A percentile compares a stretch with the other conserved stretches of the same genome.
Evolutionary conservation across 2,329 filamentous ascomycete genomes (phyloP).

Genomic region (Scytalidium sp.): DNA sequence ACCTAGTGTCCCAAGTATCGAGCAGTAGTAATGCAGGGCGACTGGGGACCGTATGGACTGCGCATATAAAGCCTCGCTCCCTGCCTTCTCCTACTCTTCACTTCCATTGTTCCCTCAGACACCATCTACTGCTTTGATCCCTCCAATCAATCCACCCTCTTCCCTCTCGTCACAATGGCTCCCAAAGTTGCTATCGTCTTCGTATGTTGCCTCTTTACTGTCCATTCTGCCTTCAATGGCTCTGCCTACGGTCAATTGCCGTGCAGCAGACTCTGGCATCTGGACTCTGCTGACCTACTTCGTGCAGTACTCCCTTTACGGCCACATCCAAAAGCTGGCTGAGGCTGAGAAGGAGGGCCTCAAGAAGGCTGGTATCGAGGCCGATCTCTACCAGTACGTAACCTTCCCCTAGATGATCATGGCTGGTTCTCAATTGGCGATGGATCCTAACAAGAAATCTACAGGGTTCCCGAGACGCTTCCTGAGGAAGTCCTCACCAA

Average conservation of each 20-base stretch:
- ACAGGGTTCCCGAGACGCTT: constrained; percentile 80
- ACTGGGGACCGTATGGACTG: too few relatives aligned
- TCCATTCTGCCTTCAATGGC: constrained; percentile 21
- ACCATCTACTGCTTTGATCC: background rate
- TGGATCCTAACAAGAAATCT: background rate
- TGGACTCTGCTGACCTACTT: background rate
- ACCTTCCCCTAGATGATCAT: background rate
- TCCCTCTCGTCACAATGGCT: constrained; percentile 56
- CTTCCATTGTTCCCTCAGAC: too few relatives aligned
- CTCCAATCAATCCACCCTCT: background rate
- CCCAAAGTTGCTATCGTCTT: constrained; percentile 90
- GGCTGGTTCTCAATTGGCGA: background rate
- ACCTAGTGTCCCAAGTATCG: too few relatives aligned
- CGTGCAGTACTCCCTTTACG: constrained; percentile 84
- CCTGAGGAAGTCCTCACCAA: constrained; percentile 76
- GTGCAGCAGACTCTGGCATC: too few relatives aligned
- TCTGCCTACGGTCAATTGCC: too few relatives aligned
- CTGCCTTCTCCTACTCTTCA: too few relatives aligned
- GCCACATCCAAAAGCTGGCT: constrained; percentile 81
- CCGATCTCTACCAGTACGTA: constrained; percentile 69
- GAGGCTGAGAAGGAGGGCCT: constrained; percentile 90
- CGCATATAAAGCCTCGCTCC: too few relatives aligned
- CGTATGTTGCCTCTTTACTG: constrained; percentile 49
- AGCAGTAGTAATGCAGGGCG: too few relatives aligned
- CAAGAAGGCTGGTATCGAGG: constrained; percentile 78